Base-by-base conservation (phyloP, 805 yeast genomes). In the Teunomyces atbi region DNA sequence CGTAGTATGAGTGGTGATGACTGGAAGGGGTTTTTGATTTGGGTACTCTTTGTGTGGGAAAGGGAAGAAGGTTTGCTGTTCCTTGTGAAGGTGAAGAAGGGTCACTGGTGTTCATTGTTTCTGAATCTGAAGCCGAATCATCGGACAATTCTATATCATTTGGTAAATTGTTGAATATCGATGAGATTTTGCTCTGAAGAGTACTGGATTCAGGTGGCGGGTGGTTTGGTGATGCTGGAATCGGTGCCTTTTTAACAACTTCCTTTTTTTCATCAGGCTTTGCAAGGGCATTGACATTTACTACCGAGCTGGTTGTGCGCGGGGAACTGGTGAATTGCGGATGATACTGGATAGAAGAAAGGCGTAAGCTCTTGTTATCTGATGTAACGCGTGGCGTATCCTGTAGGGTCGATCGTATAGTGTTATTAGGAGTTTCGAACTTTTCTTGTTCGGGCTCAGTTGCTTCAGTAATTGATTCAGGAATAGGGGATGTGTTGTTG, bases 101-200 rank as follows among this genome's bases (percentile, higher is more conserved):
- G 7, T 36, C 23, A 13, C 39, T 36, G n/a, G 26, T 28, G 21
- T 44, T 21, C 6, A 66, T 57, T 1, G 74, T 65, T 16, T 72
- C 77, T 36, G 54, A 53, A 42, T 71, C 77, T 1, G 73, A 66
- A 2, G 73, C 74, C n/a, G 74, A 68, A 50, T 73, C 77, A 44
- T 73, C 78, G 0, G 76, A 70, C 5, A 73, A 54, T 47, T 73
- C 77, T 44, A 73, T 70, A 57, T 73, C 78, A 51, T 73, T 73
- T 11, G 78, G 78, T n/a, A 73, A 55, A 37, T 73, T 73, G 48
- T 69, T 73, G 56, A 73, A 73, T 4, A 71, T 66, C 5, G 74
- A 61, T 1, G 74, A 59, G 10, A 70, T 69, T 28, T 64, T 55
- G 48, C 56, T 65, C 50, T 61, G 69, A 5, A 67, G 53, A n/a